Evolutionary conservation across 345 rosid species (phyloP), one percentile per base, ranked within the genome.

Genomic region (Cardamine occulta): DNA sequence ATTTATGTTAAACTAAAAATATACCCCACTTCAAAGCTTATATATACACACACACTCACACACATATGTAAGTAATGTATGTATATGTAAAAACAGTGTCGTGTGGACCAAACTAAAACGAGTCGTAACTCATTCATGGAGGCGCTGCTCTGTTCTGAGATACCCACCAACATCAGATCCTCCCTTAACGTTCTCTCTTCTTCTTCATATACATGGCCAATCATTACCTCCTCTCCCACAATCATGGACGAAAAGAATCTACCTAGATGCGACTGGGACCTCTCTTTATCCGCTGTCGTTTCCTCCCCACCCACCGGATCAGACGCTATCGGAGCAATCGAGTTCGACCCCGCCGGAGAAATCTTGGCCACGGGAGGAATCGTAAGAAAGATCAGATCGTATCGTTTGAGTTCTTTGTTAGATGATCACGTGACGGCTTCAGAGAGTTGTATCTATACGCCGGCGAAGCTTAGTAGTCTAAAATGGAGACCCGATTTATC

Each of bases 381-480:
- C 6, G 92, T 96, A 0, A 78, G 97, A 59, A 93, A 89, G 76
- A 89, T 93, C 72, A 74, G 98, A 78, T 55, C 85, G 51, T 93
- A 93, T 55, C 70, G 60, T 37, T 55, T 87, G n/a, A 75, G 67
- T 32, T 82, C 91, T 7, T 63, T 89, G 76, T 24, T 87, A 66
- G 71, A 14, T 10, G 93, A 86, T 68, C 97, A 87, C 74, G 79
- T 58, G 21, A 64, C 58, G 11, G 85, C 80, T 4, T 82, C 84
- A 7, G 82, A 83, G 47, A 83, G 76, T 28, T 93, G 47, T 63
- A 84, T 93, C 10, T 89, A 91, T 62, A 88, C 98, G 29, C 97
- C 98, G 3, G 98, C 98, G 1, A 93, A 91, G 89, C 88, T 93
- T 1, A 86, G 97, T 65, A 91, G 97, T 68, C 79, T 93, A 24